A percentile compares a stretch with the other conserved stretches of the same genome.
phyloP scores from a whole-genome alignment of 495 filamentous ascomycete species.

The Aspergillus carlsbadensis region DNA sequence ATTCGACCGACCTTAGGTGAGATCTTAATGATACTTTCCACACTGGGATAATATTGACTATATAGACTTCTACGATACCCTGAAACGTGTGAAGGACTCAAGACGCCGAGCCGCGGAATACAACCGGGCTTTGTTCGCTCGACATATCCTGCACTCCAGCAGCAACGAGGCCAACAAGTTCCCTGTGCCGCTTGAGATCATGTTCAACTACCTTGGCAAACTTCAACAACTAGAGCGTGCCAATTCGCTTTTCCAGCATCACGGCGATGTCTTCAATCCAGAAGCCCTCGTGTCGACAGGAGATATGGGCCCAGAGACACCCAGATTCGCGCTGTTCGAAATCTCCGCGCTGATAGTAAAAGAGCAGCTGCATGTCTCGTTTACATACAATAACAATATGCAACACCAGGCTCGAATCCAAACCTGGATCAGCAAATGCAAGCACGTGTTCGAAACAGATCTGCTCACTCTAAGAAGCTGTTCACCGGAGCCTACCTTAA shows the following conservation, averaged over 20 bases:
- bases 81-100: slow-evolving; percentile 49
- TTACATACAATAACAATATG: slow-evolving; percentile 61
- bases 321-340: slow-evolving; percentile 64
- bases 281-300: slow-evolving; percentile 42
- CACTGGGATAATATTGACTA: not conserved
- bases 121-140: slow-evolving; percentile 49
- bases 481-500: slow-evolving; percentile 55
- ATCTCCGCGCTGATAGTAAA: slow-evolving; percentile 58
- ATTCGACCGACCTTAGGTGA: slow-evolving; percentile 32
- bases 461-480: slow-evolving; percentile 48
- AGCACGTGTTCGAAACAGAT: slow-evolving; percentile 55
- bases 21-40: not conserved
- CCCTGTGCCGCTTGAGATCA: slow-evolving; percentile 60
- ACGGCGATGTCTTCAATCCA: slow-evolving; percentile 49
- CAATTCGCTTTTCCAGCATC: slow-evolving; percentile 59
- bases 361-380: slow-evolving; percentile 57
- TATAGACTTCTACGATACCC: slow-evolving; percentile 31
- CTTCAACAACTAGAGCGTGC: slow-evolving; percentile 58
- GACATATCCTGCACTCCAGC: slow-evolving; percentile 48
- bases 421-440: slow-evolving; percentile 61
- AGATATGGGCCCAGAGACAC: slow-evolving; percentile 45
- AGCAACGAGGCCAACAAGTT: slow-evolving; percentile 41
- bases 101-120: slow-evolving; percentile 37
- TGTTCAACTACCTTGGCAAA: slow-evolving; percentile 67
- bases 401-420: slow-evolving; percentile 54